Evolutionary conservation across 106 monocot genomes (phyloP).

Genomic region (Apostasia shenzhenica): DNA sequence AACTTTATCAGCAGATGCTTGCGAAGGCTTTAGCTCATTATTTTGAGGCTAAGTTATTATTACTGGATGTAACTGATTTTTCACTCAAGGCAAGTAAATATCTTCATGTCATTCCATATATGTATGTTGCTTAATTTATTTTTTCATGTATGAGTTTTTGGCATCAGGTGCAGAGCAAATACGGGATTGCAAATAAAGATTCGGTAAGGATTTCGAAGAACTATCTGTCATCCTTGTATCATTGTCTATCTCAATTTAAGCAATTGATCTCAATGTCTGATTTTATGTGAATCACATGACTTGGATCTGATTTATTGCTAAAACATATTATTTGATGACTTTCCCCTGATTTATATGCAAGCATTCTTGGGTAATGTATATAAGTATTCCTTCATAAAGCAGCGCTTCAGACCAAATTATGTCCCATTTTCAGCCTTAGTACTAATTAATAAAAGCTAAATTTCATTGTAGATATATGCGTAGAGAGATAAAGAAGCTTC

Average conservation of each 20-base stretch:
- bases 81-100: slow-evolving; percentile 46
- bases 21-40: slow-evolving; percentile 67
- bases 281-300: too few relatives aligned
- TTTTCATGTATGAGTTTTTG: not conserved
- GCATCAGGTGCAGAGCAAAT: slow-evolving; percentile 68
- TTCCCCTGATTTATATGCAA: too few relatives aligned
- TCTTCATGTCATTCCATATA: not conserved
- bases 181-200: slow-evolving; percentile 36
- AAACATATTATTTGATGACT: too few relatives aligned
- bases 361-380: too few relatives aligned
- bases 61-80: slow-evolving; percentile 70
- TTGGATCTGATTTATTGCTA: too few relatives aligned
- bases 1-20: slow-evolving; percentile 76
- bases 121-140: not conserved
- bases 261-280: not conserved
- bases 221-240: not conserved
- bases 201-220: slow-evolving; percentile 26
- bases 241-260: not conserved
- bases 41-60: slow-evolving; percentile 63
- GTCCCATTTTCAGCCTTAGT: too few relatives aligned
- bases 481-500: too few relatives aligned
- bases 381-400: too few relatives aligned
- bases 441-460: too few relatives aligned
- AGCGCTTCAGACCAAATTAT: too few relatives aligned
- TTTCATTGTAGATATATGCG: too few relatives aligned